Evolutionary conservation across 2,329 filamentous ascomycete genomes (phyloP).

Genomic region (Westerdykella aurantiaca): DNA sequence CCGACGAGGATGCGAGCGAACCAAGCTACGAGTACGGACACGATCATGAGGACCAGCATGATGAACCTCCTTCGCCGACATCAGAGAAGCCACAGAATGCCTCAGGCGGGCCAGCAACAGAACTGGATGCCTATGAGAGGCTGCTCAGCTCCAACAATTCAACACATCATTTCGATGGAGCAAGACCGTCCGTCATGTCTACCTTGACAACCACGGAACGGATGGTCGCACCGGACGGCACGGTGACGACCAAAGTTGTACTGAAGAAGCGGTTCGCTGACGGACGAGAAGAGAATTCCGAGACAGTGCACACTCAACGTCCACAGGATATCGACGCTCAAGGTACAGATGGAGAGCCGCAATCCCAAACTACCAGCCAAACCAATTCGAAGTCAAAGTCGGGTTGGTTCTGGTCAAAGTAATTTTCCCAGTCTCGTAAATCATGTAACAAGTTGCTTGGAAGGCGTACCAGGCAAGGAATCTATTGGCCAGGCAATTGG

Average conservation of each 20-base stretch:
- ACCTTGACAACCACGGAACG: slow-evolving; percentile 55
- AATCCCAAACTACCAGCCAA: not conserved
- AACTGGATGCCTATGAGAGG: slow-evolving; percentile 51
- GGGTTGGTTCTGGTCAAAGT: slow-evolving; percentile 4
- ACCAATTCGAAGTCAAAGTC: not conserved
- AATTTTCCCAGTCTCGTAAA: not conserved
- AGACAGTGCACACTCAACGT: slow-evolving; percentile 46
- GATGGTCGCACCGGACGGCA: slow-evolving; percentile 51
- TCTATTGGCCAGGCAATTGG: too few relatives aligned
- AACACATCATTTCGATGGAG: slow-evolving; percentile 11
- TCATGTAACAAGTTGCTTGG: slow-evolving; percentile 10
- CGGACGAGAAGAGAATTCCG: slow-evolving; percentile 54
- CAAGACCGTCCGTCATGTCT: slow-evolving; percentile 43
- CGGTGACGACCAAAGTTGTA: slow-evolving; percentile 52
- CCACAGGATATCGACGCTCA: slow-evolving; percentile 15
- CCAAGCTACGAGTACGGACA: slow-evolving; percentile 30
- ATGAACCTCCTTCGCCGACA: slow-evolving; percentile 30
- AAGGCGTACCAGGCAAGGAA: not conserved
- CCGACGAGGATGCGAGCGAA: slow-evolving; percentile 15
- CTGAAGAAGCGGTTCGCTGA: slow-evolving; percentile 56
- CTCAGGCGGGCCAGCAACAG: slow-evolving; percentile 32
- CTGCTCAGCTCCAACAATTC: slow-evolving; percentile 35
- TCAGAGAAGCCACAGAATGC: slow-evolving; percentile 4
- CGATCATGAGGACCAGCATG: slow-evolving; percentile 29
- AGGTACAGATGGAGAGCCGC: not conserved